Evolutionary conservation across 106 monocot species (phyloP), one percentile per base, ranked within the genome.

Genomic region (Dendrobium huoshanense): DNA sequence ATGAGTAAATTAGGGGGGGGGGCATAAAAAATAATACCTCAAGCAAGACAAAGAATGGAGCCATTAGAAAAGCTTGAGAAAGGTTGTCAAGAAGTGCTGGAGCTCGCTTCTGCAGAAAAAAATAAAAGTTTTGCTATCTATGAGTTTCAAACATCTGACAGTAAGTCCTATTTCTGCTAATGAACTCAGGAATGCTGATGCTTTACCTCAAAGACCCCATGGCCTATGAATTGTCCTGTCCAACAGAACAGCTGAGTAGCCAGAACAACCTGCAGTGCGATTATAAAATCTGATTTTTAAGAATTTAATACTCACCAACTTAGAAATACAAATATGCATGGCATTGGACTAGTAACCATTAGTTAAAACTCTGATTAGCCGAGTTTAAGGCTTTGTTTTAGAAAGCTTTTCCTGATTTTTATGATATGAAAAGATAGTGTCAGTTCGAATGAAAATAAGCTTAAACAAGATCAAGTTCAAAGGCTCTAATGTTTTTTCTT

Each of bases 201-300:
- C 64, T 65, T 65, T 82, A 90, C 94, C 94, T 95, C 94, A 79
- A 88, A 95, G 2, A 83, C 74, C 44, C 88, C 92, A 79, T 95
- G 94, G 9, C 94, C 94, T 49, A 95, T 72, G 75, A 95, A 92
- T 82, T 92, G 92, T 18, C 85, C 84, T 8, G 65, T 82, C 94
- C 90, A 92, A 72, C 90, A 90, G 31, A 95, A 79, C 37, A 92
- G 15, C 83, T 95, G 94, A 78, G 87, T 41, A 19, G 79, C 90
- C 54, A 87, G 78, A 44, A 85, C 90, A 16, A 95, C 88, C 94
- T 95, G 79, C 25, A 81, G 4, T 16, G 33, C 33, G 40, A 33
- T 40, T 72, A 65, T 25, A 65, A 25, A 24, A 65, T 65, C 25
- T 65, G n/a, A 25, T 65, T 22, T 25, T 8, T 24, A 65, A 65